Evolutionary conservation across 2,329 filamentous ascomycete species (phyloP), one percentile per base, ranked within the genome.

Genomic region (Aurifilum marmelostoma): DNA sequence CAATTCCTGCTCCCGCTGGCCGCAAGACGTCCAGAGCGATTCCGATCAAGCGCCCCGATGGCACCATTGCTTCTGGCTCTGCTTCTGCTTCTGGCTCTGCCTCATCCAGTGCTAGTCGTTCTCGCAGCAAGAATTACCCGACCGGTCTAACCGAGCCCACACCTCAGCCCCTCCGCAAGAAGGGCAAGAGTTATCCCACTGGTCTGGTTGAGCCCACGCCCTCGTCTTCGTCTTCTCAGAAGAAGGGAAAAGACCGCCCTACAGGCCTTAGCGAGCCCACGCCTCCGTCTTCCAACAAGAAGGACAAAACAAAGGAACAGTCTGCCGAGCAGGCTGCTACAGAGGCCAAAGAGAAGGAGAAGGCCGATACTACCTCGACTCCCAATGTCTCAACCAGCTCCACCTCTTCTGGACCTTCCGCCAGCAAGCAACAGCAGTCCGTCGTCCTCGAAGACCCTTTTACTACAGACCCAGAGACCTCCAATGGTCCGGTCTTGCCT

Each of bases 11-110:
- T 2, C 56, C 62, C 8, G 32, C 8, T 16, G 54, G 52, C 11
- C 54, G 41, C 29, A 69, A 65, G 56, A 52, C 34, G 29, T 65
- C 69, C 37, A 71, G 62, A 43, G 69, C 69, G 12, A 66, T 69
- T 4, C 69, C 67, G 2, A 69, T 67, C 21, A 32, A 67, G 43
- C 27, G 7, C 16, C 67, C 67, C 12, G 37, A 56, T 7, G 60
- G 64, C 29, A 64, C 47, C 3, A 29, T 56, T 27, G 61, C 56
- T 9, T 29, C 62, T 24, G 8, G 24, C 29, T 59, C 27, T 59
- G 54, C 41, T 6, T 21, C 41, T 21, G 16, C 16, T 2, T 29
- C 62, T 24, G 12, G n/a, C 14, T 34, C 43, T 21, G 43, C 12
- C n/a, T n/a, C n/a, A n/a, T n/a, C n/a, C 16, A 60, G 37, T 4